Base-by-base conservation (phyloP, 176 grass and related monocot species). In the Luzula sylvatica region DNA sequence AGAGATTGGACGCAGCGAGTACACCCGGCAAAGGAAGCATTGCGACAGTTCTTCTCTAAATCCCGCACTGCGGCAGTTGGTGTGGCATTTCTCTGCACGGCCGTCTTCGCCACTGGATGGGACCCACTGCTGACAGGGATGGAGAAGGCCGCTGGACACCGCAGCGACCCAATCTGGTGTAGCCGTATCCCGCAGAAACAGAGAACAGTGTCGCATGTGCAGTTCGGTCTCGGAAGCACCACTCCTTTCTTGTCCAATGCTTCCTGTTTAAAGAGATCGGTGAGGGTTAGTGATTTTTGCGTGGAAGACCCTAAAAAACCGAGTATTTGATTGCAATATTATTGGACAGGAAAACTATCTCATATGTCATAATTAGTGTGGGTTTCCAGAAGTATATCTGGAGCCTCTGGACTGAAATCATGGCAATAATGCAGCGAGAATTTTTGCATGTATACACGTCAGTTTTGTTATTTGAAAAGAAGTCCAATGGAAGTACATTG, bases 141-240 rank as follows among this genome's bases (percentile, higher is more conserved):
- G 32, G 68, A 66, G 81, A 98, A 98, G 50, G 92, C 86, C 3
- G 92, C 81, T 11, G 92, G 92, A 61, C 92, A 98, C 12, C 75
- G 85, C 46, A 98, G 92, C 59, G 92, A 98, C 15, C 81, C 85
- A 58, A 98, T 98, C 78, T 86, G 92, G 68, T 98, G 92, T 52
- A 98, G 81, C 46, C 92, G 80, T 67, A 98, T 98, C 62, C 92
- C 85, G 65, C 92, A 98, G 74, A 90, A 98, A 81, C 92, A 98
- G 38, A 98, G 58, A 25, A 90, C 85, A 5, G 78, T 78, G 85
- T 90, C 92, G 65, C 92, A 98, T 27, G 85, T 86, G 3, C 40
- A 59, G 64, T 90, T 98, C 13, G 92, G 92, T 20, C 78, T 50
- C 17, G 78, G 48, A 42, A 98, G 59, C 22, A 72, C 67, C 56